These are phyloP conservation scores for Hypericum androsaemum DNA, from an alignment of 345 rosid genomes.

Conservation along the genomic window DNA sequence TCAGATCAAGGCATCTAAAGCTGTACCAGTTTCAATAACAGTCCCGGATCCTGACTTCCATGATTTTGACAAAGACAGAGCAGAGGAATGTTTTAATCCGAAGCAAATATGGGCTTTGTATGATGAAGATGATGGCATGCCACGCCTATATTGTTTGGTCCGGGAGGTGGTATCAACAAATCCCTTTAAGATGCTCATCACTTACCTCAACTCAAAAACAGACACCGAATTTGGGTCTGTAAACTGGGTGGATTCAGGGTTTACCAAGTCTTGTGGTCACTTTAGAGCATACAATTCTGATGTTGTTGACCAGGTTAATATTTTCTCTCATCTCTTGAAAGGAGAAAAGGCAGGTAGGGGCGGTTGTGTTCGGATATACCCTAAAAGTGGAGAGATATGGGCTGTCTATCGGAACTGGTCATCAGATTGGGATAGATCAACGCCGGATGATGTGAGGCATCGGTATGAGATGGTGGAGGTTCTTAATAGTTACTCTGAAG, in stretches of 20 bases:
- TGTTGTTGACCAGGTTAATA: conserved; percentile 75
- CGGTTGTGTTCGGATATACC: conserved; percentile 92
- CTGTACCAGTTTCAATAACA: conserved; percentile 44
- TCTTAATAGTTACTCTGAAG: conserved; percentile 83
- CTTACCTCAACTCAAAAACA: conserved; percentile 87
- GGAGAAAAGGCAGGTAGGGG: conserved; percentile 93
- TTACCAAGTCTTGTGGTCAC: conserved; percentile 94
- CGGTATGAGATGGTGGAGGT: conserved; percentile 97
- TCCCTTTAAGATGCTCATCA: conserved; percentile 80
- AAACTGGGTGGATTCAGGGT: conserved; percentile 77
- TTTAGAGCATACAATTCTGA: conserved; percentile 82
- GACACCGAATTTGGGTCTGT: conserved; percentile 77
- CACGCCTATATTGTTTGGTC: conserved; percentile 80
- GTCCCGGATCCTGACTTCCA: conserved; percentile 97
- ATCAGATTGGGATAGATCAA: conserved; percentile 63
- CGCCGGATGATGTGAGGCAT: conserved; percentile 77
- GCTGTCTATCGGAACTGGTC: conserved; percentile 95
- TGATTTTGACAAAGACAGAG: conserved; percentile 82
- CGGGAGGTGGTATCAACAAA: conserved; percentile 67
- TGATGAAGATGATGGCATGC: conserved; percentile 98
- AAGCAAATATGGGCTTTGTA: conserved; percentile 96
- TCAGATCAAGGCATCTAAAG: conserved; percentile 30
- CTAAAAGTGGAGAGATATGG: conserved; percentile 85
- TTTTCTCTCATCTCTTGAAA: conserved; percentile 79
- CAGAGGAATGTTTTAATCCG: conserved; percentile 84